A percentile compares a stretch with the other conserved stretches of the same genome.
phyloP scores from a whole-genome alignment of 768 basidiomycete genomes.

The Psilocybe cyanescens region DNA sequence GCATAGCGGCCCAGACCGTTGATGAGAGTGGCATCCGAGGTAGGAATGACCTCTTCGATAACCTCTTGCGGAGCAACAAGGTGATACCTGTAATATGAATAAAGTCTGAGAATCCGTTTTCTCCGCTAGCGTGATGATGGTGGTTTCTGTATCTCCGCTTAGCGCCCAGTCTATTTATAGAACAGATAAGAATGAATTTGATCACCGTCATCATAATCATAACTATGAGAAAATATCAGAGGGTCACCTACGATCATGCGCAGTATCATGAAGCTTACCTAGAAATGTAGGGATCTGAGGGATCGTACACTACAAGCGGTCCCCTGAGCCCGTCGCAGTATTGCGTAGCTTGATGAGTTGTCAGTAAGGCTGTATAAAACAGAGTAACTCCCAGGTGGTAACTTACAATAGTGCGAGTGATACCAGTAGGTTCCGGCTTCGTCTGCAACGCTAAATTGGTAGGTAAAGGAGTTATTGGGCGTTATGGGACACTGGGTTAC shows the following conservation, averaged over 20 bases:
- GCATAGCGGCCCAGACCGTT: slow-evolving; percentile 50
- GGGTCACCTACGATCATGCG: neutral
- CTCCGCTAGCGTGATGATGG: slow-evolving; percentile 31
- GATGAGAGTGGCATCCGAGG: slow-evolving; percentile 41
- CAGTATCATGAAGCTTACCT: slow-evolving; percentile 6
- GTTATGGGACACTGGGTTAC: slow-evolving; percentile 46
- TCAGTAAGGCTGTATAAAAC: neutral
- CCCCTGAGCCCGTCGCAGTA: slow-evolving; percentile 62
- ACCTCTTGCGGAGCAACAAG: slow-evolving; percentile 15
- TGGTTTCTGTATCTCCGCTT: slow-evolving; percentile 20
- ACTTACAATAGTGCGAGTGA: slow-evolving; percentile 34
- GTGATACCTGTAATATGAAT: too few species aligned
- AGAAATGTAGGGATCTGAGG: slow-evolving; percentile 22
- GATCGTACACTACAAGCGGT: slow-evolving; percentile 26
- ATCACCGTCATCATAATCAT: slow-evolving; percentile 44
- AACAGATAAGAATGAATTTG: neutral
- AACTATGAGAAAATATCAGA: neutral
- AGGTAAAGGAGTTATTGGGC: slow-evolving; percentile 35
- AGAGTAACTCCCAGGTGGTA: slow-evolving; percentile 15
- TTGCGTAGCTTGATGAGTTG: slow-evolving; percentile 36
- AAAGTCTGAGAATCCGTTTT: slow-evolving; percentile 11
- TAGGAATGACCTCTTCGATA: slow-evolving; percentile 17
- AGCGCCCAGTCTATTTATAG: neutral
- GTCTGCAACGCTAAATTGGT: slow-evolving; percentile 18
- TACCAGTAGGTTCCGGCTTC: slow-evolving; percentile 52